phyloP scores from a whole-genome alignment of 2,329 filamentous ascomycete species.

The Trichoderma pleuroti region DNA sequence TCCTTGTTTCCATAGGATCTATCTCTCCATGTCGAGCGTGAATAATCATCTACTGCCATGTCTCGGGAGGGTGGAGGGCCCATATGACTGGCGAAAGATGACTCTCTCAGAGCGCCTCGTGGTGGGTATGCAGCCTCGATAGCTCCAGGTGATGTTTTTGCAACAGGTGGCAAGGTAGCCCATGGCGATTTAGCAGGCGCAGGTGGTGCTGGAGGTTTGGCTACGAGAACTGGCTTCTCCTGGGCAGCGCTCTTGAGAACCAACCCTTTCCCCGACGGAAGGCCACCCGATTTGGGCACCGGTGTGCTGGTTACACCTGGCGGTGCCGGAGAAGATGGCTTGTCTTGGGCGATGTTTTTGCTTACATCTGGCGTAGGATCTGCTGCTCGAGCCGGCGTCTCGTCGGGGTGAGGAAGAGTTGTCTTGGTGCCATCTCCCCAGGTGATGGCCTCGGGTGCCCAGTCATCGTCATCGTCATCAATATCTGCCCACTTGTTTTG shows the following conservation, averaged over 20 bases:
- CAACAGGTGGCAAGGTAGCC: slow-evolving; percentile 81
- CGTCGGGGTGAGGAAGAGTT: slow-evolving; percentile 63
- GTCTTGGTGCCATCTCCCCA: slow-evolving; percentile 89
- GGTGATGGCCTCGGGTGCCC: slow-evolving; percentile 78
- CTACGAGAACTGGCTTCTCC: slow-evolving; percentile 69
- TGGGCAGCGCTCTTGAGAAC: slow-evolving; percentile 61
- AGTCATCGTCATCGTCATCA: slow-evolving; percentile 84
- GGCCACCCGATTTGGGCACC: slow-evolving; percentile 42
- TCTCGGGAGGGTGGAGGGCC: slow-evolving; percentile 61
- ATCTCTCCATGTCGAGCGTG: slow-evolving; percentile 76
- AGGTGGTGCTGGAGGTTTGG: slow-evolving; percentile 65
- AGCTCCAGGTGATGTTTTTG: slow-evolving; percentile 68
- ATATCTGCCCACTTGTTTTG: slow-evolving; percentile 88
- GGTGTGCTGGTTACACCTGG: slow-evolving; percentile 36
- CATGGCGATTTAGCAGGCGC: slow-evolving; percentile 84
- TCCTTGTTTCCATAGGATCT: slow-evolving; percentile 65
- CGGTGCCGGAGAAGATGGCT: slow-evolving; percentile 45
- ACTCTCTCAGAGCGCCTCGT: slow-evolving; percentile 54
- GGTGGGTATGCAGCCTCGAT: slow-evolving; percentile 50
- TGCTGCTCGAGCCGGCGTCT: slow-evolving; percentile 33
- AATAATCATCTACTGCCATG: slow-evolving; percentile 92
- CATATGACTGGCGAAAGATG: slow-evolving; percentile 49
- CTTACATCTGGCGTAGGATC: slow-evolving; percentile 27
- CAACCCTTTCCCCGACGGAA: slow-evolving; percentile 57
- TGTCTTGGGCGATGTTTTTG: slow-evolving; percentile 34